Conservation (phyloP, 495 filamentous ascomycete species). For the Penicillium bovifimosum region DNA sequence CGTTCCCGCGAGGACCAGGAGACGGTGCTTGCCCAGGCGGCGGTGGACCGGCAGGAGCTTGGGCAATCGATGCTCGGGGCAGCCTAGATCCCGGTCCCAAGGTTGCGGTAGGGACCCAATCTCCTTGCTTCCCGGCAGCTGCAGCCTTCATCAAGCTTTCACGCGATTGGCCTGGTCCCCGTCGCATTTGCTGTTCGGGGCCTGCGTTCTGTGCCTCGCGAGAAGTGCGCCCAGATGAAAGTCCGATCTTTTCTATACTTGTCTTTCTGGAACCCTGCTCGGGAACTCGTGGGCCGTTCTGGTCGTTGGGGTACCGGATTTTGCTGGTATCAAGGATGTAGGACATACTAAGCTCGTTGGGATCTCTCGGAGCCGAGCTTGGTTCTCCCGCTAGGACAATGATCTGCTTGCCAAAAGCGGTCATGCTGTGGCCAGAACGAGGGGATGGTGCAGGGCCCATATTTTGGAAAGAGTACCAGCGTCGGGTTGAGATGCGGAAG, state of each 20-base stretch:
- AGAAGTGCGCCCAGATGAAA: constrained; percentile 42
- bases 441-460: constrained; percentile 96
- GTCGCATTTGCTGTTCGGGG: constrained; percentile 47
- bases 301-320: constrained; percentile 89
- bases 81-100: constrained; percentile 54
- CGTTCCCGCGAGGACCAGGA: constrained; percentile 58
- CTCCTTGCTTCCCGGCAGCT: constrained; percentile 28
- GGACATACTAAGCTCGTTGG: constrained; percentile 76
- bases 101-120: constrained; percentile 25
- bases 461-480: constrained; percentile 99
- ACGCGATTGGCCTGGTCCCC: constrained; percentile 43
- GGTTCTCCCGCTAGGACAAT: constrained; percentile 92
- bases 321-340: constrained; percentile 93
- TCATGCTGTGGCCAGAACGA: constrained; percentile 96
- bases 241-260: constrained; percentile 35
- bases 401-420: constrained; percentile 82
- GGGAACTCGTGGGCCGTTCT: constrained; percentile 37
- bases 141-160: constrained; percentile 43
- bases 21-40: constrained; percentile 82
- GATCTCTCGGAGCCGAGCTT: constrained; percentile 74
- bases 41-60: constrained; percentile 74
- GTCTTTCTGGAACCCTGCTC: constrained; percentile 31
- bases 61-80: constrained; percentile 63
- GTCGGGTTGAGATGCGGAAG: constrained; percentile 82
- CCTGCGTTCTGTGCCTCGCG: constrained; percentile 59